These are phyloP conservation scores for Boletus coccyginus DNA, from an alignment of 768 basidiomycete species.

Conservation along the genomic window DNA sequence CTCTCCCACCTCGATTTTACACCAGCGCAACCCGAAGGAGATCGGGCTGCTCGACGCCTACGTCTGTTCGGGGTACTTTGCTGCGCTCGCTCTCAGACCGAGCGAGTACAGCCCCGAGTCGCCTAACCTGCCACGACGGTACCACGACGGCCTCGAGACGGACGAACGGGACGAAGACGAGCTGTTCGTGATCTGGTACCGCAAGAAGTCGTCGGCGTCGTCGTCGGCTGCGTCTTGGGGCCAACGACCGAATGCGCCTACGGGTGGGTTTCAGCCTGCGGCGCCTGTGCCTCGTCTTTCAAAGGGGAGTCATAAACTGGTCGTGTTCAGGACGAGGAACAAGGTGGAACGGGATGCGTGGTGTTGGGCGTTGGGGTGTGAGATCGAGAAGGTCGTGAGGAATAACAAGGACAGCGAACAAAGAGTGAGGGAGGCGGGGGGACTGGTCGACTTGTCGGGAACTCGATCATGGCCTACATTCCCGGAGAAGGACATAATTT, in stretches of 20 bases:
- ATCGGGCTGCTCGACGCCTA: constrained; percentile 73
- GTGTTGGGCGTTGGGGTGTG: constrained; percentile 91
- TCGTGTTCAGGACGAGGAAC: constrained; percentile 72
- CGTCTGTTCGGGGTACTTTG: constrained; percentile 83
- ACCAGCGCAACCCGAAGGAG: constrained; percentile 51
- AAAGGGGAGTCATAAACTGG: constrained; percentile 51
- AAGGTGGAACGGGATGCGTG: constrained; percentile 89
- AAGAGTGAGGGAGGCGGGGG: constrained; percentile 62
- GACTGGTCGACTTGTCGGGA: constrained; percentile 54
- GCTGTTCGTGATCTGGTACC: constrained; percentile 79
- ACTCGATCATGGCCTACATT: constrained; percentile 89
- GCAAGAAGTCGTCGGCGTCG: constrained; percentile 35
- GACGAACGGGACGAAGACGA: constrained; percentile 87
- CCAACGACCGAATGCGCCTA: constrained; percentile 18
- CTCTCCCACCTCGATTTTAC: constrained; percentile 53
- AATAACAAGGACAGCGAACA: constrained; percentile 61
- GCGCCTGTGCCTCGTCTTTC: constrained; percentile 48
- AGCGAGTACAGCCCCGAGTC: constrained; percentile 61
- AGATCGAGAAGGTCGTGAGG: constrained; percentile 80
- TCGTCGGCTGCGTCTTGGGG: background rate
- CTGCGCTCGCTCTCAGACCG: constrained; percentile 59
- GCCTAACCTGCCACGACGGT: constrained; percentile 61
- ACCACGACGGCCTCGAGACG: constrained; percentile 86
- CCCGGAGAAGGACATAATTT: constrained; percentile 97
- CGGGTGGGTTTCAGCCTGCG: constrained; percentile 14